These are phyloP conservation scores for Orbilia quercus DNA, from an alignment of 2,329 filamentous ascomycete genomes.

Conservation along the genomic window DNA sequence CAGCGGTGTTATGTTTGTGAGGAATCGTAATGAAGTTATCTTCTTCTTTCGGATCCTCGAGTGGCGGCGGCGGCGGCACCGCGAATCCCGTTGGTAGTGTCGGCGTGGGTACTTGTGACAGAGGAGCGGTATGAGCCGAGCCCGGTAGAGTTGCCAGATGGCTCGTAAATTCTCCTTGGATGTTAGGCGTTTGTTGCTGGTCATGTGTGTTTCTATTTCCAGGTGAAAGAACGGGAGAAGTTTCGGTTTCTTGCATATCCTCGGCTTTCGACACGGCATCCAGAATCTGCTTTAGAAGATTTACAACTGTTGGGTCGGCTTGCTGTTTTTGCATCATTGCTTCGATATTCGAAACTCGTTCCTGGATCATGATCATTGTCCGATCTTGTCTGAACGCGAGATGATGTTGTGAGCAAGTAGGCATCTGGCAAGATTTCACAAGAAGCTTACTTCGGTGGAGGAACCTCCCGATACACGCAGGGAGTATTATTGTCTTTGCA, in stretches of 20 bases:
- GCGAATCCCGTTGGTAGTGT: slow-evolving; percentile 56
- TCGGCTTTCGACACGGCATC: slow-evolving; percentile 33
- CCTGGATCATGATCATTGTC: slow-evolving; percentile 67
- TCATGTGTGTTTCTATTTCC: slow-evolving; percentile 41
- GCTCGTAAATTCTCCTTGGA: slow-evolving; percentile 3
- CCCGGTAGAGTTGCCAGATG: slow-evolving; percentile 21
- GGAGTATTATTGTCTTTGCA: slow-evolving; percentile 86
- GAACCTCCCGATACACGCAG: slow-evolving; percentile 90
- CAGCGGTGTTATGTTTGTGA: slow-evolving; percentile 88
- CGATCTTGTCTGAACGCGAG: slow-evolving; percentile 64
- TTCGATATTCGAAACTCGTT: slow-evolving; percentile 64
- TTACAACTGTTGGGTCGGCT: slow-evolving; percentile 61
- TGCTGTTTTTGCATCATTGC: slow-evolving; percentile 60
- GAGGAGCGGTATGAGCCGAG: slow-evolving; percentile 39
- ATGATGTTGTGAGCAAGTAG: slow-evolving; percentile 53
- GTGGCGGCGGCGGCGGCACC: slow-evolving; percentile 65
- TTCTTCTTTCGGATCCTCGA: slow-evolving; percentile 56
- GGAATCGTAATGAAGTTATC: slow-evolving; percentile 74
- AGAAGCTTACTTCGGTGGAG: slow-evolving; percentile 83
- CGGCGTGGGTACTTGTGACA: slow-evolving; percentile 40
- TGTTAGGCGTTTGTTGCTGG: slow-evolving; percentile 21
- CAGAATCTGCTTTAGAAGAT: slow-evolving; percentile 60
- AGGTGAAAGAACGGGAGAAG: slow-evolving; percentile 19
- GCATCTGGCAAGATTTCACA: slow-evolving; percentile 10
- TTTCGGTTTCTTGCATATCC: slow-evolving; percentile 30